These are phyloP conservation scores for Vigna reflexopilosa DNA, from an alignment of 306 rosid species.

Conservation along the genomic window DNA sequence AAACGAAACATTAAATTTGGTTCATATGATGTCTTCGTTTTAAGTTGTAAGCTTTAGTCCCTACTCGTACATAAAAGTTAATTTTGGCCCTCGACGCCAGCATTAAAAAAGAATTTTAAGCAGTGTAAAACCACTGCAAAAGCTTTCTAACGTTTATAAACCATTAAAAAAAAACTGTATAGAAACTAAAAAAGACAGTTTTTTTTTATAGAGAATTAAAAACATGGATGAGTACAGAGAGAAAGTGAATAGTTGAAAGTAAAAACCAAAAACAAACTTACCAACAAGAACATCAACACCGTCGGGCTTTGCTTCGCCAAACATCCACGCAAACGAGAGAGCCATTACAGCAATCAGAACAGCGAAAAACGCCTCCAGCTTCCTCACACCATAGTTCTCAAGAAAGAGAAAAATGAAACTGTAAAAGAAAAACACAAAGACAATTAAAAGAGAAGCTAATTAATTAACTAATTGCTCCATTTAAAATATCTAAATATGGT, in stretches of 20 bases:
- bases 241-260: background rate
- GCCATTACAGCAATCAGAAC: slow-evolving; percentile 92
- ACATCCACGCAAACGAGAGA: slow-evolving; percentile 96
- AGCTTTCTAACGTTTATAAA: background rate
- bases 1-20: slow-evolving; percentile 7
- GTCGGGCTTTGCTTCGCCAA: slow-evolving; percentile 84
- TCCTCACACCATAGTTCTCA: slow-evolving; percentile 98
- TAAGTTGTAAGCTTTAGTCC: background rate
- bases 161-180: background rate
- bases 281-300: slow-evolving; percentile 91
- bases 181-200: too few relatives aligned
- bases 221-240: background rate
- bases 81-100: background rate
- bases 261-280: slow-evolving; percentile 24
- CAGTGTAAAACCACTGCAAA: background rate
- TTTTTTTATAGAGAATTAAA: background rate
- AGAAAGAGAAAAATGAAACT: slow-evolving; percentile 92
- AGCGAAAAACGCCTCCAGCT: slow-evolving; percentile 92
- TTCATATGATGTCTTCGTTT: background rate
- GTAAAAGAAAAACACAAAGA: slow-evolving; percentile 34
- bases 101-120: background rate
- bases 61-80: background rate
- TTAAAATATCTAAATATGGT: background rate
- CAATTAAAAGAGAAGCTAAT: slow-evolving; percentile 29
- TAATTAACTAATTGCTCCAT: slow-evolving; percentile 2